These are phyloP conservation scores for Hysterium pulicare DNA, from an alignment of 2,329 filamentous ascomycete species.

Conservation along the genomic window DNA sequence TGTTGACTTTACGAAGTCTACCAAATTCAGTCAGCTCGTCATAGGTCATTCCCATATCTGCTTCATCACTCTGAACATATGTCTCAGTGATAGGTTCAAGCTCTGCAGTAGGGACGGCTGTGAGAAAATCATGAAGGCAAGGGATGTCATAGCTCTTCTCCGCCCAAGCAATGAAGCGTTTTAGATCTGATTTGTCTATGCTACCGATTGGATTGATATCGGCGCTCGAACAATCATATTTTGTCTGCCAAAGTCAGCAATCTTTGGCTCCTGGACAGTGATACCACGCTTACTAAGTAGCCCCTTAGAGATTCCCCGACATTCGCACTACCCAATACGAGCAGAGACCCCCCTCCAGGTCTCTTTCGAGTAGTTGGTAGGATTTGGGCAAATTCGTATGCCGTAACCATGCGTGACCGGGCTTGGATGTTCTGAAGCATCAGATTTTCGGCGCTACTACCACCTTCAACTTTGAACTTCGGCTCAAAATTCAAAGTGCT, in stretches of 20 bases:
- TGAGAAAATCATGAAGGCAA: conserved; percentile 63
- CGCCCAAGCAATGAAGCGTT: conserved; percentile 65
- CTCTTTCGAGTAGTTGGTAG: conserved; percentile 58
- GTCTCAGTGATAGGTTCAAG: conserved; percentile 62
- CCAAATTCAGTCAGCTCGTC: conserved; percentile 54
- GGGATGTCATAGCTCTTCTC: conserved; percentile 55
- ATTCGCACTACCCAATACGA: conserved; percentile 67
- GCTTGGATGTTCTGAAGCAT: conserved; percentile 68
- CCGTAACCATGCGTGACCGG: conserved; percentile 59
- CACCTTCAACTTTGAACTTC: conserved; percentile 49
- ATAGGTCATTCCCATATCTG: conserved; percentile 49
- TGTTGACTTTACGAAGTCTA: conserved; percentile 52
- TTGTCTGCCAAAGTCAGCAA: no score
- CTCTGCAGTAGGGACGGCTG: conserved; percentile 46
- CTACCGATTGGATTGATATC: conserved; percentile 58
- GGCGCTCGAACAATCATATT: conserved; percentile 61
- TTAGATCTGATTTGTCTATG: conserved; percentile 66
- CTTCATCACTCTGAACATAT: conserved; percentile 59
- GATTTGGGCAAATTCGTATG: conserved; percentile 63
- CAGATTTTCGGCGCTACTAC: conserved; percentile 56
- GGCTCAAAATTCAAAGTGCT: conserved; percentile 59
- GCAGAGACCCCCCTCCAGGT: conserved; percentile 55
- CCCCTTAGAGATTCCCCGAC: conserved; percentile 54
- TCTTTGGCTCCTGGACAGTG: no score
- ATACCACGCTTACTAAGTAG: no score